Evolutionary conservation across 2,329 filamentous ascomycete genomes (phyloP).

Genomic region (Fusarium citri): DNA sequence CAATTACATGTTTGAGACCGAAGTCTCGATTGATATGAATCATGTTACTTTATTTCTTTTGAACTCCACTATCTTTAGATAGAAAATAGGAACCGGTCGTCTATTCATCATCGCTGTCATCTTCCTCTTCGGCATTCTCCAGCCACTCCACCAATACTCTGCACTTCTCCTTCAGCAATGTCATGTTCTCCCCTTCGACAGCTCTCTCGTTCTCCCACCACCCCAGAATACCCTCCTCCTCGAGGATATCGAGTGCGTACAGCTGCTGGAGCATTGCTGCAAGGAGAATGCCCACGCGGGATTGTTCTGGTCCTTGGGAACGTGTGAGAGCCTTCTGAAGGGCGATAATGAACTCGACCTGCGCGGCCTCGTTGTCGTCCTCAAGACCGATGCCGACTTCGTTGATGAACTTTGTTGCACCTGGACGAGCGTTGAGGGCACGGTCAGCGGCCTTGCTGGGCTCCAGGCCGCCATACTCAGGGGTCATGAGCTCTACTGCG

Average conservation of each 20-base stretch:
- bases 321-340: conserved; percentile 83
- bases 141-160: conserved; percentile 85
- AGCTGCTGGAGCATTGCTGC: conserved; percentile 85
- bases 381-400: conserved; percentile 71
- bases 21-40: neutral
- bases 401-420: conserved; percentile 66
- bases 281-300: conserved; percentile 71
- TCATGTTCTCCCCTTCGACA: conserved; percentile 75
- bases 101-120: conserved; percentile 62
- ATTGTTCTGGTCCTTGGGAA: conserved; percentile 66
- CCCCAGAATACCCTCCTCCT: conserved; percentile 86
- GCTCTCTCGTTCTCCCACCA: conserved; percentile 88
- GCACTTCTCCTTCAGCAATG: conserved; percentile 77
- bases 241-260: conserved; percentile 84
- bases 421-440: conserved; percentile 66
- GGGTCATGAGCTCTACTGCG: conserved; percentile 74
- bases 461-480: conserved; percentile 64
- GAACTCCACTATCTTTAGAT: conserved; percentile 23
- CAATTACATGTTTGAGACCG: neutral
- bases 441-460: conserved; percentile 73
- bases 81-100: conserved; percentile 10
- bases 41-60: conserved; percentile 29
- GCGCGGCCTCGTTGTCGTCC: conserved; percentile 71
- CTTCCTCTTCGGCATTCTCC: conserved; percentile 80
- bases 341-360: conserved; percentile 85